Evolutionary conservation across 2,329 filamentous ascomycete genomes (phyloP).

Genomic region (Trichophyton verrucosum): DNA sequence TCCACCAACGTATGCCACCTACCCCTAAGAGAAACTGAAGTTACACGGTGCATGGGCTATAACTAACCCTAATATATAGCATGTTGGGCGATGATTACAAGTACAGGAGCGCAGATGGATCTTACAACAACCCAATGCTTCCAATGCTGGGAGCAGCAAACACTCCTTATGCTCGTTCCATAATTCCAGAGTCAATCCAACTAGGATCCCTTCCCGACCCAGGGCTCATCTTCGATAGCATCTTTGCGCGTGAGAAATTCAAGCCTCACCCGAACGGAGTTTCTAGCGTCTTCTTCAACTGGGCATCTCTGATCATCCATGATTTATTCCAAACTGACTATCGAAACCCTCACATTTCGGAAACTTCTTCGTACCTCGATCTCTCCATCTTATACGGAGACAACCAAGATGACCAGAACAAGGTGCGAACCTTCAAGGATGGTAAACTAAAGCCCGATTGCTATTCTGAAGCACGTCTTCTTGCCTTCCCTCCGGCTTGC

Average conservation of each 20-base stretch:
- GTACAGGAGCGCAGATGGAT: constrained; percentile 24
- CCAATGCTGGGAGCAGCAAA: constrained; percentile 20
- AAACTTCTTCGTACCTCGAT: constrained; percentile 38
- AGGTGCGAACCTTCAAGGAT: constrained; percentile 25
- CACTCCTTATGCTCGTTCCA: constrained; percentile 18
- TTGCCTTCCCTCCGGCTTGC: constrained; percentile 26
- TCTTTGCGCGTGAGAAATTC: constrained; percentile 36
- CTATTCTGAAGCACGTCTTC: constrained; percentile 24
- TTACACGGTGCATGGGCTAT: neutral
- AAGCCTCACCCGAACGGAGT: constrained; percentile 33
- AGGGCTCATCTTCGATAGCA: constrained; percentile 23
- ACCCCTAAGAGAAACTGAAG: constrained; percentile 15
- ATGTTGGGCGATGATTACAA: constrained; percentile 23
- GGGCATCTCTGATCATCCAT: constrained; percentile 43
- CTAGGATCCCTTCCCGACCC: constrained; percentile 18
- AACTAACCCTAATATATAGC: constrained; percentile 19
- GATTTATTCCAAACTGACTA: constrained; percentile 36
- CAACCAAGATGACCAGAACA: constrained; percentile 23
- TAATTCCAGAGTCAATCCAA: constrained; percentile 12
- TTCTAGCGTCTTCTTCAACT: constrained; percentile 38
- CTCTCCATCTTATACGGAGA: constrained; percentile 36
- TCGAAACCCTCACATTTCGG: constrained; percentile 23
- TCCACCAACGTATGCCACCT: constrained; percentile 46
- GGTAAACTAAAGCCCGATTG: constrained; percentile 31
- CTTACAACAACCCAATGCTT: constrained; percentile 16